Evolutionary conservation across 192 early-diverging fungal species (phyloP), one percentile per base, ranked within the genome.

Genomic region (Funneliformis mosseae): DNA sequence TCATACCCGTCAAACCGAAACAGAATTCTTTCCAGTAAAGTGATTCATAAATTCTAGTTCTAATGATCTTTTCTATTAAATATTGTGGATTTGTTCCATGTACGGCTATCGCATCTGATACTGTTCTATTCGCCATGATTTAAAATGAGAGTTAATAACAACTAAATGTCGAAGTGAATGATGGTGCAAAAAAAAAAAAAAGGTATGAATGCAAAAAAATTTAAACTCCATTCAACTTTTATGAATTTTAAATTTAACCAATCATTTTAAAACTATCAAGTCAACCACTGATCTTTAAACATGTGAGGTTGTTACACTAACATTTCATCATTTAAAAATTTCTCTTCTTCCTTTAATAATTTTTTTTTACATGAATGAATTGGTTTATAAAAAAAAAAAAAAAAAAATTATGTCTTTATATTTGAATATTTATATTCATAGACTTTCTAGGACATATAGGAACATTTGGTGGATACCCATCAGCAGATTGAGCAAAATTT

Each of bases 21-120:
- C 96, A 97, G 33, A 94, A 90, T 76, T 98, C 96, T 80, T 99
- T 99, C 97, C 97, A 99, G 86, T 97, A 99, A 4, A 94, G 84
- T 45, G 92, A 94, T 76, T 98, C 96, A 83, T 95, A 95, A 69
- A 98, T 98, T 45, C 97, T 91, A 59, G 91, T 87, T 45, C 96
- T 90, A 66, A 96, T 91, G 81, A 97, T 97, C 81, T 97, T 98
- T 86, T 98, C 97, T 64, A 99, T 92, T 23, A 99, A 87, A 77
- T 92, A 95, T 86, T 97, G 96, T 9, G 98, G 97, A 83, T 99
- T 93, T 16, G 92, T 93, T 69, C 98, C 98, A 73, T 96, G 96
- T 73, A 98, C 84, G 25, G 87, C 79, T 41, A 86, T 86, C 12
- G 93, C 95, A 33, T 93, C 94, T 77, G 83, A 80, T 12, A 91